Evolutionary conservation across 2,329 filamentous ascomycete genomes (phyloP).

Genomic region (Apiospora kogelbergensis): DNA sequence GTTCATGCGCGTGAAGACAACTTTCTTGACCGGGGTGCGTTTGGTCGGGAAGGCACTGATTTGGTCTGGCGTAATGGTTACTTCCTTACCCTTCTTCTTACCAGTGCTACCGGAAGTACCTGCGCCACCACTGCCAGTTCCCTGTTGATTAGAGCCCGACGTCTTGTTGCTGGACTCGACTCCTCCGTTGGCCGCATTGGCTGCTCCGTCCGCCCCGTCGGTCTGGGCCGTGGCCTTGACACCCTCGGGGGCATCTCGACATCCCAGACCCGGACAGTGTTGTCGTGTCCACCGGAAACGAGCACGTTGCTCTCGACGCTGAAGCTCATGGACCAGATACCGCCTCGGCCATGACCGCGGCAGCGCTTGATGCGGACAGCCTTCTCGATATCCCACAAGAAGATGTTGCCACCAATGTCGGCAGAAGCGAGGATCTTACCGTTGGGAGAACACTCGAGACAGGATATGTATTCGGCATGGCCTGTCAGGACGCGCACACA

Average conservation of each 20-base stretch:
- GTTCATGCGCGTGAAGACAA: conserved; percentile 94
- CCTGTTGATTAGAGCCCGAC: conserved; percentile 27
- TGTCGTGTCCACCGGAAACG: conserved; percentile 86
- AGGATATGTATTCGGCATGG: conserved; percentile 83
- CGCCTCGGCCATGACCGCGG: conserved; percentile 88
- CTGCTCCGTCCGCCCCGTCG: conserved; percentile 35
- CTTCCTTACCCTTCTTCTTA: conserved; percentile 84
- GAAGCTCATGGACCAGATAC: conserved; percentile 91
- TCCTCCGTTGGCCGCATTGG: conserved; percentile 40
- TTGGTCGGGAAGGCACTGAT: conserved; percentile 95
- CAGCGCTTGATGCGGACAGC: conserved; percentile 88
- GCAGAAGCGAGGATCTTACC: conserved; percentile 90
- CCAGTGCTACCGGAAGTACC: conserved; percentile 31
- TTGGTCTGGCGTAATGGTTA: conserved; percentile 87
- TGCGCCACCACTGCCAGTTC: conserved; percentile 25
- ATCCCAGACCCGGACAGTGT: conserved; percentile 93
- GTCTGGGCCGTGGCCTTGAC: conserved; percentile 37
- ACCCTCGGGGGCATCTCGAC: conserved; percentile 71
- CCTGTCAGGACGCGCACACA: conserved; percentile 91
- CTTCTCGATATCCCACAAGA: conserved; percentile 91
- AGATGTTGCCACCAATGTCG: conserved; percentile 84
- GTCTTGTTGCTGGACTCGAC: conserved; percentile 41
- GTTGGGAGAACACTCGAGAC: conserved; percentile 81
- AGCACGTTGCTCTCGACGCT: conserved; percentile 89
- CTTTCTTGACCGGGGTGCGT: conserved; percentile 91